phyloP scores from a whole-genome alignment of 805 yeast genomes.

The Metschnikowia lunata region DNA sequence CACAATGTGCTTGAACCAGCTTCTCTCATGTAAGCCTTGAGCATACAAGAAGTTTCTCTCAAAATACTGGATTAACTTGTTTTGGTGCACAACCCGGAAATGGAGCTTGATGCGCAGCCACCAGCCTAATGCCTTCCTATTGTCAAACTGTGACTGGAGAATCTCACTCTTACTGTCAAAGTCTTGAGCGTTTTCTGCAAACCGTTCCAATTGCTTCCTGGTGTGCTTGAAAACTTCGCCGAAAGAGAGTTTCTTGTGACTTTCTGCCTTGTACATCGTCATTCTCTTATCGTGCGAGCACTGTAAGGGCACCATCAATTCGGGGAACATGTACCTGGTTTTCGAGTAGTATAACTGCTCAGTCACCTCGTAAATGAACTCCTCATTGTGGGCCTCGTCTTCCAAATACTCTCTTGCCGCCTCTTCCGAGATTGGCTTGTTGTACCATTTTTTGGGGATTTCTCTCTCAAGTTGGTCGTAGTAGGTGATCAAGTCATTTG shows the following conservation, averaged over 20 bases:
- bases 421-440: constrained; percentile 12
- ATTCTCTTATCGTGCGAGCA: constrained; percentile 11
- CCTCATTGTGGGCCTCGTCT: constrained; percentile 10
- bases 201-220: constrained; percentile 19
- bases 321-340: constrained; percentile 10
- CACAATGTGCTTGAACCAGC: constrained; percentile 61
- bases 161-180: constrained; percentile 27
- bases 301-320: constrained; percentile 10
- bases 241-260: constrained; percentile 16
- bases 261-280: constrained; percentile 5
- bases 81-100: constrained; percentile 29
- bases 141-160: constrained; percentile 29
- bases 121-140: constrained; percentile 29
- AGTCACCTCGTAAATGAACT: constrained; percentile 10
- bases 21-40: constrained; percentile 45
- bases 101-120: constrained; percentile 34
- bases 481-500: constrained; percentile 36
- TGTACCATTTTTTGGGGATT: constrained; percentile 36
- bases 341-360: constrained; percentile 4
- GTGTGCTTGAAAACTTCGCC: constrained; percentile 26
- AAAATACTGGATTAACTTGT: constrained; percentile 38
- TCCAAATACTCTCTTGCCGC: constrained; percentile 8
- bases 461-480: constrained; percentile 27
- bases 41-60: constrained; percentile 51
- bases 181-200: constrained; percentile 19